Conservation (phyloP, 768 basidiomycete genomes). For the Podaxis pistillaris region DNA sequence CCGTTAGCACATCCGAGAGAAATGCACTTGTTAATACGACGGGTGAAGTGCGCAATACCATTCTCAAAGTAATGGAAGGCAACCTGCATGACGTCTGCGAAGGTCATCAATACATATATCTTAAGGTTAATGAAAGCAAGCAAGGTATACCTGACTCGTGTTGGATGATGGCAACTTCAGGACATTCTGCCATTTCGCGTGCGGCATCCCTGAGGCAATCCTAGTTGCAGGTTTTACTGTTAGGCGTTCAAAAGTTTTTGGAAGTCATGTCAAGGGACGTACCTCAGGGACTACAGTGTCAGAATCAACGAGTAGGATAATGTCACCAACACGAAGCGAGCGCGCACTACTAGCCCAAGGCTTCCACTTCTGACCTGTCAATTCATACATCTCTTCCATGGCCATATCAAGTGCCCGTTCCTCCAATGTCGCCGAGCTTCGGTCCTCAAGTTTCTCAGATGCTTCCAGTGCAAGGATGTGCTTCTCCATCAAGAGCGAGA, state of each 20-base stretch:
- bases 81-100: constrained; percentile 82
- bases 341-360: constrained; percentile 80
- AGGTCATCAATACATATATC: constrained; percentile 9
- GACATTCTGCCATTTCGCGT: constrained; percentile 77
- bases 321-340: constrained; percentile 71
- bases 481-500: constrained; percentile 65
- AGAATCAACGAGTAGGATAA: constrained; percentile 82
- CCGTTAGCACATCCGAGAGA: constrained; percentile 81
- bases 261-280: background rate
- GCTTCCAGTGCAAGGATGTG: constrained; percentile 46
- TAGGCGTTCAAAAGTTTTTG: background rate
- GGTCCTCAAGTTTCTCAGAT: constrained; percentile 32
- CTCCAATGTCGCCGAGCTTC: constrained; percentile 51
- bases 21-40: constrained; percentile 81
- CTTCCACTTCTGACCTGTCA: constrained; percentile 55
- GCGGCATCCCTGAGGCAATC: constrained; percentile 92
- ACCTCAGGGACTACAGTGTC: constrained; percentile 79
- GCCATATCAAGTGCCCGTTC: constrained; percentile 73
- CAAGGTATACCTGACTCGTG: constrained; percentile 70
- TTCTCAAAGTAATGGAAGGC: constrained; percentile 90
- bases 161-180: constrained; percentile 86
- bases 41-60: constrained; percentile 85
- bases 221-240: constrained; percentile 26
- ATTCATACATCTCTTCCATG: constrained; percentile 67
- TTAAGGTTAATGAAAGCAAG: background rate